Base-by-base conservation (phyloP, 306 rosid species). In the Pterocarpus santalinus region DNA sequence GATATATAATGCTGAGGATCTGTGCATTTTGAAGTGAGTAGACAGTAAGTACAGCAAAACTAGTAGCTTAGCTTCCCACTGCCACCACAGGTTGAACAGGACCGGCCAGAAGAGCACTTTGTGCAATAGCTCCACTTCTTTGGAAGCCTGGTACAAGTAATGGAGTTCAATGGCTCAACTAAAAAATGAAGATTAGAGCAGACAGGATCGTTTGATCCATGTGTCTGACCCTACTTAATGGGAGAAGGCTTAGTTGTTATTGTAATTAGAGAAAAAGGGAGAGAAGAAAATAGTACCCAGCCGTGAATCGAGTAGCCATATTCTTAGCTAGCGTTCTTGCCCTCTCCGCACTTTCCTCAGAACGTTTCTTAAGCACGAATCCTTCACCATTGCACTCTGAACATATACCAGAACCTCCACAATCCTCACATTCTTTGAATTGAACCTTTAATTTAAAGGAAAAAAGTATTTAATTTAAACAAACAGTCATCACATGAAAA, bases 111-210 rank as follows among this genome's bases (percentile, higher is more conserved):
- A 60, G 95, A 83, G 85, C 99, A 95, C 65, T 91, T 95, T 72
- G 97, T 89, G 35, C 98, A 95, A 80, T 95, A 93, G 92, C 99
- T 95, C 98, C 97, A 95, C 78, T 95, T 95, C 90, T 90, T 93
- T 60, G 98, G 98, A 88, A 95, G 97, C 88, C 99, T 93, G 88
- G 71, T 9, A 75, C 11, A 78, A 65, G 69, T 12, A 65, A 36
- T 64, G 61, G 44, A 61, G 72, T 69, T 79, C 33, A 86, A 77
- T 38, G 49, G 32, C 62, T 64, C 9, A 84, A 67, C 12, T 69
- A 0, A 65, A 86, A 65, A 66, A 46, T 71, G 8, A 61, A 30
- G 11, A 69, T 61, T 68, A 75, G 46, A 76, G 67, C 30, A 63
- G 69, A 64, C 15, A 35, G 15, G 57, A 69, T 22, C 28, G 28